Evolutionary conservation across 2,329 filamentous ascomycete species (phyloP), one percentile per base, ranked within the genome.

Genomic region (Pseudogymnoascus sp.): DNA sequence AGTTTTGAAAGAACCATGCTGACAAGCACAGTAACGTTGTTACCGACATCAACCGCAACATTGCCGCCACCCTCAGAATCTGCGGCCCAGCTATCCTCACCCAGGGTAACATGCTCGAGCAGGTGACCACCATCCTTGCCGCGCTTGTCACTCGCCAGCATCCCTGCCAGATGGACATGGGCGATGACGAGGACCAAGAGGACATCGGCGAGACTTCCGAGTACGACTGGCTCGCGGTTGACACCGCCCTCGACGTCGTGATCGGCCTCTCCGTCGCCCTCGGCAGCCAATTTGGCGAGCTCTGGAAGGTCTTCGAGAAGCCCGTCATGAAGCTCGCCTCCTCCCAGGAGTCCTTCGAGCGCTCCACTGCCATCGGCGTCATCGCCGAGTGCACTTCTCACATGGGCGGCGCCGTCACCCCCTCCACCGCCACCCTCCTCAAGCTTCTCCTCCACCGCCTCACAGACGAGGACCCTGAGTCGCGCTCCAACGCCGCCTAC

Each of bases 281-380:
- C 12, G 95, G 95, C 40, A 76, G 83, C 22, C 86, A 87, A 69
- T 98, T 97, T 71, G 83, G 83, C 63, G 89, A 96, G 79, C 81
- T 97, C 66, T 98, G 92, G 91, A 96, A 96, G 82, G 87, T 96
- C 70, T 96, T 97, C 69, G 90, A 96, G 81, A 93, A 95, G 82
- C 90, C 89, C 38, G 83, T 98, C 69, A 80, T 96, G 73, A 93
- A 91, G 78, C 95, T 92, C 71, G 89, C 91, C 61, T 90, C 89
- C 74, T 93, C 91, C 66, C 88, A 89, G 68, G 93, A 97, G 76
- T 82, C 89, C 59, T 87, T 91, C 38, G 93, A 98, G 81, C 89
- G 95, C 61, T 93, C 89, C 35, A 92, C 92, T 19, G 90, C 93
- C 59, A 89, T 97, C 19, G 95, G 95, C 69, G 91, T 93, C 62